Percentiles rank a stretch among this genome's conserved stretches.
Conservation (phyloP, 148 eudicot species). For the Chenopodium suecicum region DNA sequence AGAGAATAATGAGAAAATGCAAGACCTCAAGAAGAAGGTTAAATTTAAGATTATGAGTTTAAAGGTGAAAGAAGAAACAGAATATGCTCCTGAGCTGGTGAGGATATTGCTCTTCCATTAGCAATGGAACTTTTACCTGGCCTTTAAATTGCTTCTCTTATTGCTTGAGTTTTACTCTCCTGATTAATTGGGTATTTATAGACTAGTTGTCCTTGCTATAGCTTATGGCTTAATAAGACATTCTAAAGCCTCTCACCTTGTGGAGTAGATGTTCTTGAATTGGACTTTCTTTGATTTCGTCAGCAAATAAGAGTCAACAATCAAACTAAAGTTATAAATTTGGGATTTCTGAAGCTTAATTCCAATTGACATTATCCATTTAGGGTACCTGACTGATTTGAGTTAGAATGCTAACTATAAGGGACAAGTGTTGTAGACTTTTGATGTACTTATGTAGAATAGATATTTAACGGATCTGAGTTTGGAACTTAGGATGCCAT, state of each 20-base stretch:
- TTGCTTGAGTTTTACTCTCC: background rate
- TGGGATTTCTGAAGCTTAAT: background rate
- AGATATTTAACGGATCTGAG: too few relatives aligned
- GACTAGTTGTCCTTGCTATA: background rate
- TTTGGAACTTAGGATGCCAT: too few relatives aligned
- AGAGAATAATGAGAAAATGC: slow-evolving; percentile 83
- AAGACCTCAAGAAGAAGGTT: slow-evolving; percentile 63
- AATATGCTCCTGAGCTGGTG: slow-evolving; percentile 86
- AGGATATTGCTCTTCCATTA: slow-evolving; percentile 18
- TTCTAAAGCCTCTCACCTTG: background rate
- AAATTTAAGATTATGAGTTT: slow-evolving; percentile 97
- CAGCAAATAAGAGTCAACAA: background rate
- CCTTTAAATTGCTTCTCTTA: background rate
- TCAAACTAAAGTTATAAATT: background rate
- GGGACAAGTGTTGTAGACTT: background rate
- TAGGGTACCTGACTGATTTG: too few relatives aligned
- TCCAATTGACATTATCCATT: background rate
- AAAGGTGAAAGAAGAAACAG: slow-evolving; percentile 78
- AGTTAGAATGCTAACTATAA: background rate
- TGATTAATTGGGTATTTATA: background rate
- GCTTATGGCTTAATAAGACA: background rate
- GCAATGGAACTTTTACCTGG: background rate
- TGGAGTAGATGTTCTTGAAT: background rate
- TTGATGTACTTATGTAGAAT: background rate
- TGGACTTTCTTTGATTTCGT: background rate